phyloP scores from a whole-genome alignment of 2,329 filamentous ascomycete genomes.

The Alternaria novae-zelandiae region DNA sequence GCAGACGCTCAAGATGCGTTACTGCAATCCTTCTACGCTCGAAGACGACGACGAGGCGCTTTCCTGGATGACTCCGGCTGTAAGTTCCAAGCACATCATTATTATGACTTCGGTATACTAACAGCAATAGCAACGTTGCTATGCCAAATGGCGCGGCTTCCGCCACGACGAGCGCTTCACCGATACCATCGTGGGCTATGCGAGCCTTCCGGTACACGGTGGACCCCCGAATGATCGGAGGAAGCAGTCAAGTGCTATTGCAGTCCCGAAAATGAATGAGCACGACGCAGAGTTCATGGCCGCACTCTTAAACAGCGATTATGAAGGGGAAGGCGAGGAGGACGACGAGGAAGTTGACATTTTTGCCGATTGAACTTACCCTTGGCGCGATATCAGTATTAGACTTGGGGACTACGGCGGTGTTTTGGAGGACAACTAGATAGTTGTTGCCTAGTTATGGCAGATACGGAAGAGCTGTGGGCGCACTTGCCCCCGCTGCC shows the following conservation, averaged over 20 bases:
- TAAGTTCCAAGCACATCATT: background rate
- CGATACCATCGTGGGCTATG: background rate
- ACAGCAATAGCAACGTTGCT: background rate
- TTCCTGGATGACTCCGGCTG: background rate
- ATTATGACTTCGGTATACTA: background rate
- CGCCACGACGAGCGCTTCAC: background rate
- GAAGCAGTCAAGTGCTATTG: background rate
- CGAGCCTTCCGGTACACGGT: background rate
- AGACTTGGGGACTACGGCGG: background rate
- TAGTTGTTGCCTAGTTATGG: background rate
- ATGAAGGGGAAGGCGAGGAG: background rate
- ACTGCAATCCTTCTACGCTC: background rate
- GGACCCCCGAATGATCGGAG: background rate
- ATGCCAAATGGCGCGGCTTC: background rate
- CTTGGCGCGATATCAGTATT: background rate
- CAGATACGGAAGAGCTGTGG: background rate
- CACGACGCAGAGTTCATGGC: background rate
- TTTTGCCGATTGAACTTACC: background rate
- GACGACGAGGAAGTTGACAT: background rate
- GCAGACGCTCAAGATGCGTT: background rate
- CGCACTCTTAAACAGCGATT: background rate
- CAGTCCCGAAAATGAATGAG: background rate
- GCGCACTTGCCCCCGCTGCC: background rate
- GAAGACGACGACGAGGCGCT: background rate
- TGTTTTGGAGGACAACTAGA: background rate